A percentile compares a stretch with the other conserved stretches of the same genome.
phyloP scores from a whole-genome alignment of 768 basidiomycete species.

The Austroboletus festivus region DNA sequence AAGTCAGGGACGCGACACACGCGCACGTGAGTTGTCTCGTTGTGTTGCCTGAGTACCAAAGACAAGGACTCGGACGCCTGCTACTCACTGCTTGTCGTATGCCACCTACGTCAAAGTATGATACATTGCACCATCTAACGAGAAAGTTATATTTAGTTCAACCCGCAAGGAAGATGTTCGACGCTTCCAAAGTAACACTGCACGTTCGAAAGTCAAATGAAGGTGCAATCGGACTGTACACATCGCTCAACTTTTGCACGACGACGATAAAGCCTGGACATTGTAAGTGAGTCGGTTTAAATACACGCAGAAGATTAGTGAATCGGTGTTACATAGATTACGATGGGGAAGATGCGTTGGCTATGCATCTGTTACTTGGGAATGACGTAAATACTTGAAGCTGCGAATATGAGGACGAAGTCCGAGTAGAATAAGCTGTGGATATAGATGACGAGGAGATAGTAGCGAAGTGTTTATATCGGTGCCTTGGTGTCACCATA shows the following conservation, averaged over 20 bases:
- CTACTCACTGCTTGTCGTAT: slow-evolving; percentile 6
- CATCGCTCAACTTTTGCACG: slow-evolving; percentile 3
- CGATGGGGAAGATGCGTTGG: slow-evolving; percentile 2
- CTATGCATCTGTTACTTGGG: slow-evolving; percentile 1
- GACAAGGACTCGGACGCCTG: slow-evolving; percentile 4
- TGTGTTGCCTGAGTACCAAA: slow-evolving; percentile 7
- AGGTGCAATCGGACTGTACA: slow-evolving; percentile 7
- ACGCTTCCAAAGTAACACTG: slow-evolving; percentile 5
- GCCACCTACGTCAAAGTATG: background rate
- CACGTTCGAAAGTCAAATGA: slow-evolving; percentile 10
- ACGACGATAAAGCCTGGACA: background rate
- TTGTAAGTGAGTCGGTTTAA: slow-evolving; percentile 1
- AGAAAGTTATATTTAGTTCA: slow-evolving; percentile 1
- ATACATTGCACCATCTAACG: background rate
- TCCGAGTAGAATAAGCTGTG: background rate
- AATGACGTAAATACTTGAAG: background rate
- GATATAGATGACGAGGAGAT: background rate
- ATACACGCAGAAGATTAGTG: background rate
- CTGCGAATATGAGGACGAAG: background rate
- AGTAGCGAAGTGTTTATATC: background rate
- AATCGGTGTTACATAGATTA: background rate
- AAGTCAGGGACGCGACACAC: slow-evolving; percentile 1
- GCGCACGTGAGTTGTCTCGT: slow-evolving; percentile 6
- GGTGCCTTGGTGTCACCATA: background rate
- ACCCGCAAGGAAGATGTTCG: background rate